These are phyloP conservation scores for Cenchrus americanus DNA, from an alignment of 176 grass and related monocot species.

Conservation along the genomic window DNA sequence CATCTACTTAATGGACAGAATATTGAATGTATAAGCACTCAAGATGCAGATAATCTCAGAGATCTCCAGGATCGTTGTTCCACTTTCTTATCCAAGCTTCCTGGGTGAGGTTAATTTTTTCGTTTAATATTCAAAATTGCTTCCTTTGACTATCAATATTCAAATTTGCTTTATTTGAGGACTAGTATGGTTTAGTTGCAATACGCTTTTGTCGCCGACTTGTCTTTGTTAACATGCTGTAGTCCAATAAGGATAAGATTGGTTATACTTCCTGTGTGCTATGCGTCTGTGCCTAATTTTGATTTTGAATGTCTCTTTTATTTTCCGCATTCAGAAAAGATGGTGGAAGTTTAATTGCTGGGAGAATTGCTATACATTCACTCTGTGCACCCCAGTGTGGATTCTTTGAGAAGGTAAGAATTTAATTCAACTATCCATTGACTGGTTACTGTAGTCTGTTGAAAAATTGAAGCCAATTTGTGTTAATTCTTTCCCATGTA, in stretches of 20 bases:
- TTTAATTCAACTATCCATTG: constrained; percentile 1
- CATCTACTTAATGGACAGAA: constrained; percentile 62
- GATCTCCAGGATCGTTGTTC: constrained; percentile 56
- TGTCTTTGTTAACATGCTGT: not conserved
- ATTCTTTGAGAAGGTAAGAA: constrained; percentile 74
- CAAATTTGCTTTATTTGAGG: not conserved
- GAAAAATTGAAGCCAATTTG: constrained; percentile 16
- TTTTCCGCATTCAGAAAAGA: constrained; percentile 67
- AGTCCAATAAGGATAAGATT: not conserved
- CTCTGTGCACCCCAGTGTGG: constrained; percentile 86
- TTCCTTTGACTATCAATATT: not conserved
- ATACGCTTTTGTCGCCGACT: not conserved
- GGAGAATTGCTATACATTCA: constrained; percentile 87
- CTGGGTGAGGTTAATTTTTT: constrained; percentile 48
- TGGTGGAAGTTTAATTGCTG: constrained; percentile 54
- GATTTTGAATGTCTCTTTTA: constrained; percentile 13
- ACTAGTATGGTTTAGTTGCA: not conserved
- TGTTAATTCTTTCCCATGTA: not conserved
- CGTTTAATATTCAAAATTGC: constrained; percentile 17
- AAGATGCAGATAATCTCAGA: constrained; percentile 56
- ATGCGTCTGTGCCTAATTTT: not conserved
- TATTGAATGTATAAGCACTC: constrained; percentile 77
- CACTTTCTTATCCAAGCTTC: constrained; percentile 72
- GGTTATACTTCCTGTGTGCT: not conserved
- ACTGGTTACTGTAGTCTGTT: not conserved